Percentiles rank a stretch among this genome's conserved stretches.
Conservation (phyloP, 129 eudicot species). For the Tagetes erecta region DNA sequence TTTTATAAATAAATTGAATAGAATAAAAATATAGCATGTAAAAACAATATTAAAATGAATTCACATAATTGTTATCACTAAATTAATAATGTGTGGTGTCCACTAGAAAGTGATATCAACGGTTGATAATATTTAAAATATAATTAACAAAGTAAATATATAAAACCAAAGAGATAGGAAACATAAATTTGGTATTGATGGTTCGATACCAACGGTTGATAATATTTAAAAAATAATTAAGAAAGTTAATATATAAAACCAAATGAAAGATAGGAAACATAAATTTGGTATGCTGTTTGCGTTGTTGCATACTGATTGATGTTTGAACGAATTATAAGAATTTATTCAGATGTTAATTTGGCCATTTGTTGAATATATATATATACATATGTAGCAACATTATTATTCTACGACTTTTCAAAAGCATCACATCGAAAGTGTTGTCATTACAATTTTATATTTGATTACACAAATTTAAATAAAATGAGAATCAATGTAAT, state of each 20-base stretch:
- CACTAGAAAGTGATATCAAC: background rate
- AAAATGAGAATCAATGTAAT: no score
- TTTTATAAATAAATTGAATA: no score
- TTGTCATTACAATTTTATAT: no score
- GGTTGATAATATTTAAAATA: background rate
- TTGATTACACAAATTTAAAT: no score
- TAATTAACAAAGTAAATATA: background rate
- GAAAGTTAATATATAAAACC: background rate
- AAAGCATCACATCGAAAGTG: background rate
- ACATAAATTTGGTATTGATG: background rate
- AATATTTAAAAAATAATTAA: background rate
- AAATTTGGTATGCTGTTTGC: background rate
- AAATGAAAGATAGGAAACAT: background rate
- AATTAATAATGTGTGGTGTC: background rate
- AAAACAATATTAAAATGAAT: background rate
- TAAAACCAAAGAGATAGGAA: background rate
- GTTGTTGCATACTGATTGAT: slow-evolving; percentile 1
- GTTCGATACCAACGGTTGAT: slow-evolving; percentile 2
- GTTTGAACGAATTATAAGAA: background rate
- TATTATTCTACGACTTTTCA: background rate
- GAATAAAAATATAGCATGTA: no score
- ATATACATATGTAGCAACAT: background rate
- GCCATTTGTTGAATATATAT: background rate
- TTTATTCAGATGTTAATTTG: background rate
- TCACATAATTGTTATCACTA: background rate